Evolutionary conservation across 805 yeast genomes (phyloP).

Genomic region (Kregervanrija fluxuum): DNA sequence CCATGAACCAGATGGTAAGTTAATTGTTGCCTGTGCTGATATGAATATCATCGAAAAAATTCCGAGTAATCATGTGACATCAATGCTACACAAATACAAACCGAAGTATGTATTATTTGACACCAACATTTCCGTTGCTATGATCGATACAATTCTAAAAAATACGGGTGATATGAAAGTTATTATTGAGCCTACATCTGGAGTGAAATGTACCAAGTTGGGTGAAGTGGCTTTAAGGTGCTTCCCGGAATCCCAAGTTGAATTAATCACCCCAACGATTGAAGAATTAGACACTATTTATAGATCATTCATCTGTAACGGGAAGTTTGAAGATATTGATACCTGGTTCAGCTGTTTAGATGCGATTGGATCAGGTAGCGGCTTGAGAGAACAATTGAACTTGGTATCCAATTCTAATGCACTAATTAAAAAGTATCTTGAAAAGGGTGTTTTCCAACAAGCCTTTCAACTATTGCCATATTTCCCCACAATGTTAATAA

Average conservation of each 20-base stretch:
- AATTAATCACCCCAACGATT: slow-evolving; percentile 61
- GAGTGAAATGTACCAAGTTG: slow-evolving; percentile 48
- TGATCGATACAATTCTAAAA: slow-evolving; percentile 32
- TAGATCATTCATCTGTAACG: slow-evolving; percentile 35
- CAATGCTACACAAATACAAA: slow-evolving; percentile 31
- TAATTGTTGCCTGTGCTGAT: slow-evolving; percentile 75
- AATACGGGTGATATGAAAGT: slow-evolving; percentile 23
- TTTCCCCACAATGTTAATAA: slow-evolving; percentile 57
- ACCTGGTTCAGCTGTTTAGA: slow-evolving; percentile 75
- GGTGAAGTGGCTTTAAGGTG: slow-evolving; percentile 31
- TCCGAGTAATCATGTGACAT: slow-evolving; percentile 34
- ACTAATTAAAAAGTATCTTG: slow-evolving; percentile 22
- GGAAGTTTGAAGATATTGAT: slow-evolving; percentile 43
- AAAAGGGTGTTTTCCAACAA: slow-evolving; percentile 52
- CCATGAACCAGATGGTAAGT: slow-evolving; percentile 53
- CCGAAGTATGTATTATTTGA: slow-evolving; percentile 57
- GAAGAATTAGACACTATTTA: slow-evolving; percentile 53
- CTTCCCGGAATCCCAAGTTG: slow-evolving; percentile 41
- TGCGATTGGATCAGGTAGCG: slow-evolving; percentile 40
- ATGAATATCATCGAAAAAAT: slow-evolving; percentile 62
- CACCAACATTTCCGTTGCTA: slow-evolving; percentile 50
- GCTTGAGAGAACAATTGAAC: slow-evolving; percentile 40
- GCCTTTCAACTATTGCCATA: slow-evolving; percentile 69
- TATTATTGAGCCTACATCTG: slow-evolving; percentile 74
- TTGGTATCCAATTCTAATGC: slow-evolving; percentile 21